These are phyloP conservation scores for Melampsora occidentalis DNA, from an alignment of 1,284 basidiomycete species.

Conservation along the genomic window DNA sequence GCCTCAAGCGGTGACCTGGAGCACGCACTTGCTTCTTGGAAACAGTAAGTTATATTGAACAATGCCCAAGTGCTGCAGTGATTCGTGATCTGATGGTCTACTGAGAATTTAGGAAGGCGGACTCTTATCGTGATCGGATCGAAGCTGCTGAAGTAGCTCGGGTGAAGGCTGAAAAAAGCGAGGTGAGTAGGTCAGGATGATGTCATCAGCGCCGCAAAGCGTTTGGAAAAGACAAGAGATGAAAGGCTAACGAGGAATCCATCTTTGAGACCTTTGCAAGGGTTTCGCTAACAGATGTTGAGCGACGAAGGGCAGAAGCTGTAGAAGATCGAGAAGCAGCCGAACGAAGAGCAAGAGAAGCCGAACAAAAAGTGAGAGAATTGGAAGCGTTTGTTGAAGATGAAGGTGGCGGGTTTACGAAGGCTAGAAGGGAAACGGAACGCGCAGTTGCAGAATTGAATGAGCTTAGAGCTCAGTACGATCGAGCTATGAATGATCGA, in stretches of 20 bases:
- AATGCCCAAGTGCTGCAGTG: background rate
- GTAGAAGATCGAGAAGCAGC: conserved; percentile 61
- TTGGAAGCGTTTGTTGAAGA: conserved; percentile 67
- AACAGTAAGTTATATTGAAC: conserved; percentile 5
- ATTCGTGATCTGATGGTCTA: background rate
- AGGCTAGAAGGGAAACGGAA: conserved; percentile 71
- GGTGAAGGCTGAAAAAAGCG: conserved; percentile 65
- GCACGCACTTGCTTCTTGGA: conserved; percentile 57
- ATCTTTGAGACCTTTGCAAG: conserved; percentile 42
- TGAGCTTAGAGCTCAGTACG: conserved; percentile 61
- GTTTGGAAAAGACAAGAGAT: conserved; percentile 62
- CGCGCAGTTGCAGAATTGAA: conserved; percentile 70
- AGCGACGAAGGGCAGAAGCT: conserved; percentile 57
- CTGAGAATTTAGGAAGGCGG: conserved; percentile 59
- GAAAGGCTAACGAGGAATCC: conserved; percentile 54
- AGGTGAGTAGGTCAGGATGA: conserved; percentile 61
- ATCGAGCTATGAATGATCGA: conserved; percentile 57
- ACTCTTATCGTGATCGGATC: conserved; percentile 63
- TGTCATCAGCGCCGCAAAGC: conserved; percentile 57
- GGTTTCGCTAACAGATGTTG: conserved; percentile 45
- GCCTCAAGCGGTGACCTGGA: conserved; percentile 64
- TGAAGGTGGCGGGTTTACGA: conserved; percentile 66
- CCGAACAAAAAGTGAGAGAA: conserved; percentile 63
- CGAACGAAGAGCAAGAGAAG: conserved; percentile 60
- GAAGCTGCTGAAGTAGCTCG: conserved; percentile 69